These are phyloP conservation scores for Phytophthora pluvialis DNA, from an alignment of 352 stramenopile genomes.

Conservation along the genomic window DNA sequence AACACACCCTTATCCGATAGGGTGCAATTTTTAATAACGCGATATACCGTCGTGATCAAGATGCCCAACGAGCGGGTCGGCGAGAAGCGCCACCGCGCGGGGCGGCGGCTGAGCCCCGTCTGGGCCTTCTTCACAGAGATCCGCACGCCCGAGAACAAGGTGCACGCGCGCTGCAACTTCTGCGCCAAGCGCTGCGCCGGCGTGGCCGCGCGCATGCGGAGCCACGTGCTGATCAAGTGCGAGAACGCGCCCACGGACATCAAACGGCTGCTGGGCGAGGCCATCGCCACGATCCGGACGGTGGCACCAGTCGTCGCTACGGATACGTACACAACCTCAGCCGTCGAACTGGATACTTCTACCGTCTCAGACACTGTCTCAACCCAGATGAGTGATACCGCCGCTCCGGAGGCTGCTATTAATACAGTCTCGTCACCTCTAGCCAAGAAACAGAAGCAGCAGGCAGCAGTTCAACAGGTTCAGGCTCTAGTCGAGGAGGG, in stretches of 20 bases:
- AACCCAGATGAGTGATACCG: neutral
- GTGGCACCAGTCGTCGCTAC: neutral
- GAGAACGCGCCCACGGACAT: conserved; percentile 36
- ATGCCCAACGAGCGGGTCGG: neutral
- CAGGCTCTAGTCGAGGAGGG: conserved; percentile 1
- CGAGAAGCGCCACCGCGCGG: conserved; percentile 28
- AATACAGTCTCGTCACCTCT: neutral
- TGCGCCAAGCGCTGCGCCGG: conserved; percentile 51
- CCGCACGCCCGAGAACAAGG: conserved; percentile 48
- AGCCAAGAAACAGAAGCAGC: conserved; percentile 9
- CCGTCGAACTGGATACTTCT: neutral
- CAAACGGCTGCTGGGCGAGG: conserved; percentile 29
- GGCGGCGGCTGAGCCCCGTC: conserved; percentile 49
- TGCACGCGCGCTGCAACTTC: conserved; percentile 59
- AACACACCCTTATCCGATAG: no score
- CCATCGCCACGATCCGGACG: conserved; percentile 11
- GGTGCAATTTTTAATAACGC: no score
- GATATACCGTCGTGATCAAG: no score
- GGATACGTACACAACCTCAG: neutral
- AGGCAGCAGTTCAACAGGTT: neutral
- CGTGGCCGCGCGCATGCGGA: conserved; percentile 57
- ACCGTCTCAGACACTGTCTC: neutral
- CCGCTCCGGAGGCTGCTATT: neutral
- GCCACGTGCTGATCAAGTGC: conserved; percentile 57
- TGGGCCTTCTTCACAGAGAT: conserved; percentile 61